A percentile compares a stretch with the other conserved stretches of the same genome.
Evolutionary conservation across 768 basidiomycete species (phyloP).

Genomic region (Coprinopsis marcescibilis): DNA sequence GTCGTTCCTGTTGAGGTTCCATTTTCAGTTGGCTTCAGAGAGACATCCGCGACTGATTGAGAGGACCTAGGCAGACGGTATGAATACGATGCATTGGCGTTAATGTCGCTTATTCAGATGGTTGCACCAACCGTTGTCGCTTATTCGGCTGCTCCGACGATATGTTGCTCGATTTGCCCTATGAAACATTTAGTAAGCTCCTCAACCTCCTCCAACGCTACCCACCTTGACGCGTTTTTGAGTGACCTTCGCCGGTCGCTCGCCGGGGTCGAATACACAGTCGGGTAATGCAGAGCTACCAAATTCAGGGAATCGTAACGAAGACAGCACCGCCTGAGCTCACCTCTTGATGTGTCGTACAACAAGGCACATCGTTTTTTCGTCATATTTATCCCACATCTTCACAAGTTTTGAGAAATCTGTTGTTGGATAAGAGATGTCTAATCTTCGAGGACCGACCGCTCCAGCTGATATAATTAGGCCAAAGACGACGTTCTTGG

Average conservation of each 20-base stretch:
- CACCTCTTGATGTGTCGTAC: slow-evolving; percentile 92
- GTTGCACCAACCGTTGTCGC: slow-evolving; percentile 67
- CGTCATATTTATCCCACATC: slow-evolving; percentile 93
- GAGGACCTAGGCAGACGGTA: slow-evolving; percentile 39
- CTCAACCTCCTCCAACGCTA: neutral
- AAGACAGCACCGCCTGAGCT: too few species aligned
- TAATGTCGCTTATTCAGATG: slow-evolving; percentile 18
- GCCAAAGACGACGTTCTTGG: slow-evolving; percentile 8
- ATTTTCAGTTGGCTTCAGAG: slow-evolving; percentile 37
- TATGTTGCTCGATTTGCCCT: slow-evolving; percentile 59
- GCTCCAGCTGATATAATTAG: slow-evolving; percentile 52
- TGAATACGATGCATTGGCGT: slow-evolving; percentile 21
- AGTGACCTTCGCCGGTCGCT: slow-evolving; percentile 63
- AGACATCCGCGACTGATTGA: slow-evolving; percentile 29
- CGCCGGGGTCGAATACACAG: slow-evolving; percentile 75
- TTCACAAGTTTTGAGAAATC: slow-evolving; percentile 94
- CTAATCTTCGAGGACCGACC: slow-evolving; percentile 75
- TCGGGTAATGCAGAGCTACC: too few species aligned
- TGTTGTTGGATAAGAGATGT: slow-evolving; percentile 95
- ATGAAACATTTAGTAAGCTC: slow-evolving; percentile 17
- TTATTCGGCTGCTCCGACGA: slow-evolving; percentile 75
- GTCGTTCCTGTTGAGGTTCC: slow-evolving; percentile 23
- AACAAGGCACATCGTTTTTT: slow-evolving; percentile 87
- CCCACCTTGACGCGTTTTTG: slow-evolving; percentile 74
- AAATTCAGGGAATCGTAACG: too few species aligned